A percentile compares a stretch with the other conserved stretches of the same genome.
These are phyloP conservation scores for Oryza brachyantha DNA, from an alignment of 176 grass and related monocot species.

Conservation along the genomic window DNA sequence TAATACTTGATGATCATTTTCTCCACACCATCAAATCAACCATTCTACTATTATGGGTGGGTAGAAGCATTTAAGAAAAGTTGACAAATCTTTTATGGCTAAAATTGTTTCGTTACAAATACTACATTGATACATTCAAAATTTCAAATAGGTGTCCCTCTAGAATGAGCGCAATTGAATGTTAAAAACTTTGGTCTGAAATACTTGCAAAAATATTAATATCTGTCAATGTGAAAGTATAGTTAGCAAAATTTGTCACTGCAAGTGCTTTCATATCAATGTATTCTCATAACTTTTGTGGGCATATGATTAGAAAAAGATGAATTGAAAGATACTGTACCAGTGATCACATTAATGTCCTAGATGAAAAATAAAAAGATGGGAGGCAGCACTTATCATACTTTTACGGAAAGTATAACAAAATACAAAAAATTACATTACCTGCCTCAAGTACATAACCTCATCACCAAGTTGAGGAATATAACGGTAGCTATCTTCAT, in stretches of 20 bases:
- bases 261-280: neutral
- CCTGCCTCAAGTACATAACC: constrained; percentile 89
- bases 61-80: neutral
- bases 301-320: too few species aligned
- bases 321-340: neutral
- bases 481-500: constrained; percentile 91
- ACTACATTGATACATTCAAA: neutral
- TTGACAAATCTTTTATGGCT: too few species aligned
- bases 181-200: neutral
- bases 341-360: neutral
- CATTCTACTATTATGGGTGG: neutral
- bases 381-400: neutral
- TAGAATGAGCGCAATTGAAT: too few species aligned
- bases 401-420: neutral
- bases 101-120: neutral
- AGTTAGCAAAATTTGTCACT: neutral
- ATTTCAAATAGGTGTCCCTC: too few species aligned
- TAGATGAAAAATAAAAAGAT: neutral
- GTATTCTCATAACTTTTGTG: neutral
- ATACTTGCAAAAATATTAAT: neutral
- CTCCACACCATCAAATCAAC: neutral
- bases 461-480: constrained; percentile 92
- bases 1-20: too few species aligned
- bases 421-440: constrained; percentile 33
- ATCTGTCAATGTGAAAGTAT: neutral